A percentile compares a stretch with the other conserved stretches of the same genome.
phyloP scores from a whole-genome alignment of 176 grass and related monocot genomes.

The Themeda triandra region DNA sequence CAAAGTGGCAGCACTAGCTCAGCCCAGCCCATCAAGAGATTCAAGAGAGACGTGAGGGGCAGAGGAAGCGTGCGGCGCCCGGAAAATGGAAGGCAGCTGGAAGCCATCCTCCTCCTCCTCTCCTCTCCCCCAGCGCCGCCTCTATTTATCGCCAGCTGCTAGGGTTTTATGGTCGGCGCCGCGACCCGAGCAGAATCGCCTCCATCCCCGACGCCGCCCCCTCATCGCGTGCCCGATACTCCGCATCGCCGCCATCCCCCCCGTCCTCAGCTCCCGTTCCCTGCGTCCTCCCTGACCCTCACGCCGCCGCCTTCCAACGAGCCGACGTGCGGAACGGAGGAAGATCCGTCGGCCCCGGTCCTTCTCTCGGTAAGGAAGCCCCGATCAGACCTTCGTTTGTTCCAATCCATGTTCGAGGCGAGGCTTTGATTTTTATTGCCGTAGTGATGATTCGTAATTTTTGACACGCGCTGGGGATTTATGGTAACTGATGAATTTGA shows the following conservation, averaged over 20 bases:
- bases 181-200: not conserved
- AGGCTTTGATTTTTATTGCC: not conserved
- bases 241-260: not conserved
- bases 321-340: not conserved
- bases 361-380: not conserved
- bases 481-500: not conserved
- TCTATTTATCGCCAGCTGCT: conserved; percentile 6
- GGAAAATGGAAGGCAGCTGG: not conserved
- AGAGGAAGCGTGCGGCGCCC: conserved; percentile 19
- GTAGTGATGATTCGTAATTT: not conserved
- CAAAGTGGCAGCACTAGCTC: too few species aligned
- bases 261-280: not conserved
- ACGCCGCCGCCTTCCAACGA: not conserved
- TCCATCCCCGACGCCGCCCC: not conserved
- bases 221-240: not conserved
- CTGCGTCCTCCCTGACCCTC: not conserved
- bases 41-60: not conserved
- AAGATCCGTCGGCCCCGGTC: not conserved
- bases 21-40: not conserved
- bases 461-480: not conserved
- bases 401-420: not conserved
- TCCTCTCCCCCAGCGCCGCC: not conserved
- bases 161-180: conserved; percentile 12
- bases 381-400: not conserved
- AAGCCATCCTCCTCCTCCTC: not conserved